These are phyloP conservation scores for Thalassiosira gravida DNA, from an alignment of 352 stramenopile species.

Conservation along the genomic window DNA sequence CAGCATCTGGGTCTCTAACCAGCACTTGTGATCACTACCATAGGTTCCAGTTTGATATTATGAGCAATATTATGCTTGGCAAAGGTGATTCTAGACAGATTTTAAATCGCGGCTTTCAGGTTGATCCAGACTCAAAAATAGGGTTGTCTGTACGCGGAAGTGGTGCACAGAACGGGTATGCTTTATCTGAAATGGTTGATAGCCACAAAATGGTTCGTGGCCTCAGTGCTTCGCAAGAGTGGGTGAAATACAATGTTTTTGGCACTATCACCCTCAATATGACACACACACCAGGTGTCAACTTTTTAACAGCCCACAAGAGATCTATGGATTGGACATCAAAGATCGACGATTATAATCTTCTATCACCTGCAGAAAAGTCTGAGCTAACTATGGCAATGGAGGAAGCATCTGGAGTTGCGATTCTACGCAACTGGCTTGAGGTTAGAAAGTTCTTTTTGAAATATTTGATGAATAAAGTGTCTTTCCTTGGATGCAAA, in stretches of 20 bases:
- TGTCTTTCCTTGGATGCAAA: not conserved
- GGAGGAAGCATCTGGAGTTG: constrained; percentile 3
- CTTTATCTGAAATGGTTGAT: constrained; percentile 9
- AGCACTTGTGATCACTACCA: not conserved
- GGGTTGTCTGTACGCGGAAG: not conserved
- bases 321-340: constrained; percentile 6
- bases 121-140: not conserved
- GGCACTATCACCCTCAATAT: constrained; percentile 20
- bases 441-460: constrained; percentile 14
- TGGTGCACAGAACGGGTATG: constrained; percentile 1
- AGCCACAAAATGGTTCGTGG: constrained; percentile 8
- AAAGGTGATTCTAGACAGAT: constrained; percentile 22
- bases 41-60: constrained; percentile 1
- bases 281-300: not conserved
- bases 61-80: constrained; percentile 5
- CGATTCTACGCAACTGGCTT: constrained; percentile 28
- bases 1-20: not conserved
- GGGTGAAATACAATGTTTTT: constrained; percentile 23
- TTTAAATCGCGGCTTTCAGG: constrained; percentile 10
- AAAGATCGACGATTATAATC: constrained; percentile 4
- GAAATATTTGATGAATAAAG: not conserved
- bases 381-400: constrained; percentile 17
- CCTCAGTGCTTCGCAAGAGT: constrained; percentile 14
- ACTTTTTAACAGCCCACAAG: constrained; percentile 9
- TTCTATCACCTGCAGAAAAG: not conserved